Evolutionary conservation across 2,329 filamentous ascomycete species (phyloP), one percentile per base, ranked within the genome.

Genomic region (Lachnellula willkommii): DNA sequence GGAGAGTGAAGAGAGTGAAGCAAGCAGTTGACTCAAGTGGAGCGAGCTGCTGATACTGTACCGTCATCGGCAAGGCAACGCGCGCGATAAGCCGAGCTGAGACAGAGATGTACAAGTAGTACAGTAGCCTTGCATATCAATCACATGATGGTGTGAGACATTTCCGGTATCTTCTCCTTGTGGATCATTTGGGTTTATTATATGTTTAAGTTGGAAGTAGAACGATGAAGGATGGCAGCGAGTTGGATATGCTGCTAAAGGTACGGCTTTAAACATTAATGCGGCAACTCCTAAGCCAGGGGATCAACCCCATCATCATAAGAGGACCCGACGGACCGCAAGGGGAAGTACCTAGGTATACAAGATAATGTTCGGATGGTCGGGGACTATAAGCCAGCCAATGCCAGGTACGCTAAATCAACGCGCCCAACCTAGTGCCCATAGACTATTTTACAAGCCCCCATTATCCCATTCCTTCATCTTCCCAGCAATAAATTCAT

Each of bases 1-100:
- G 20, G 20, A 20, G 20, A 20, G 20, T 20, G 20, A 20, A 51
- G 37, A 26, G 22, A 24, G 12, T 15, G 26, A 26, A 51, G 22
- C 24, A 14, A 45, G 45, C 24, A 32, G 6, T 47, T 35, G 11
- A 35, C 45, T 32, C 17, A n/a, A 32, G 22, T 22, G 14, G 45
- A 6, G 9, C 48, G 20, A 32, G 49, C 22, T 12, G 24, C 15
- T 17, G 12, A 11, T 39, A 11, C 22, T 11, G 48, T 32, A 11
- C 22, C 17, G 48, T 32, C 15, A 51, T 51, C 49, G 49, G 37
- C 49, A 28, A 40, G 37, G 49, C 49, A 51, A 51, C 49, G 37
- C 17, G 32, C 37, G 37, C 37, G 37, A 46, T 46, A 46, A 46
- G 43, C 17, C 9, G 12, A 17, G 42, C 9, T 49, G 43, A 47